Percentiles rank a stretch among this genome's conserved stretches.
Conservation (phyloP, 2,329 filamentous ascomycete species). For the Penicillium sp. region DNA sequence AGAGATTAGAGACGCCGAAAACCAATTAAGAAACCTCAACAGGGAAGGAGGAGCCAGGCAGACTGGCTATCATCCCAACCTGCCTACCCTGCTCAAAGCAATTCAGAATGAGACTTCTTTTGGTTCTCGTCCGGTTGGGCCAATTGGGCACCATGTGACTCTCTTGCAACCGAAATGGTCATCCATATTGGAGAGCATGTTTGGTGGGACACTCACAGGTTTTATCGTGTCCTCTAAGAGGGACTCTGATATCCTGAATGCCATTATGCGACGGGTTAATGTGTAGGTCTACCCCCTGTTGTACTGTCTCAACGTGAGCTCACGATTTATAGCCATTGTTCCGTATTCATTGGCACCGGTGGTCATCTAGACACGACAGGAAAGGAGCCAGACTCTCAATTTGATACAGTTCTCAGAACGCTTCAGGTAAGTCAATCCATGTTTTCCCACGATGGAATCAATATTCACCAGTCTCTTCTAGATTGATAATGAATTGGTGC, state of each 20-base stretch:
- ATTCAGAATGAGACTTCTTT: conserved; percentile 73
- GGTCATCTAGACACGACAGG: conserved; percentile 57
- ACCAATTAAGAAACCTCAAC: conserved; percentile 54
- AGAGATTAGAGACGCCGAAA: conserved; percentile 58
- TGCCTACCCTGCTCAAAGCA: conserved; percentile 65
- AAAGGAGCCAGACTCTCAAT: conserved; percentile 72
- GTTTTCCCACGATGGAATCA: background rate
- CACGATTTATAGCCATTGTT: conserved; percentile 45
- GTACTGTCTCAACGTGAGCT: background rate
- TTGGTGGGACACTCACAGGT: conserved; percentile 69
- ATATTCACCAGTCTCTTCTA: conserved; percentile 35
- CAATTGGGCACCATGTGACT: conserved; percentile 75
- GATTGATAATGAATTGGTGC: conserved; percentile 77
- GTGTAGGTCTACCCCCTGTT: conserved; percentile 43
- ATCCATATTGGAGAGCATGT: conserved; percentile 72
- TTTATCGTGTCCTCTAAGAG: conserved; percentile 79
- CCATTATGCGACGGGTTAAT: conserved; percentile 63
- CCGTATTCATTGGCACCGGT: conserved; percentile 66
- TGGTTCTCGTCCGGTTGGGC: conserved; percentile 73
- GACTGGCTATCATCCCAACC: conserved; percentile 64
- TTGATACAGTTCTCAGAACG: conserved; percentile 77
- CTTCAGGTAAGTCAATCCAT: conserved; percentile 55
- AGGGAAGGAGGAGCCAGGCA: conserved; percentile 61
- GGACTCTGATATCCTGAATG: conserved; percentile 70
- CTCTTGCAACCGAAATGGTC: conserved; percentile 81